Evolutionary conservation across 441 rosid genomes (phyloP), one percentile per base, ranked within the genome.

Genomic region (Hypseocharis bilobata): DNA sequence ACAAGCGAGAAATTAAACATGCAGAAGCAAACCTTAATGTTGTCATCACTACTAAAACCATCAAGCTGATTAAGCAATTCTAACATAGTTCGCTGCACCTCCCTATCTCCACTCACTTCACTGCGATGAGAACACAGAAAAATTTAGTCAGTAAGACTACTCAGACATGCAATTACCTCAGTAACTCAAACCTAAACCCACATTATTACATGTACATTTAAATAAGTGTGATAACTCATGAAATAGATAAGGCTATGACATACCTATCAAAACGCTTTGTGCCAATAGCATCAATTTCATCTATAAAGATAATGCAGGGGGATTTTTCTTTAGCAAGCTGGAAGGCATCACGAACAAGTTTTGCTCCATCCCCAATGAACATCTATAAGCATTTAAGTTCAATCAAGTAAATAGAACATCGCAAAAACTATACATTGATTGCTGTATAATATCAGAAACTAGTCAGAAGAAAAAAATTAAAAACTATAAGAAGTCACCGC

Each of bases 61-160:
- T 92, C 98, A 49, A 92, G 98, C 75, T 92, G 98, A 70, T 92
- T 90, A 62, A 90, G 97, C 72, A 92, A 77, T 74, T 92, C 98
- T 70, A 92, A 79, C 97, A 92, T 92, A 40, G 98, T 92, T 66
- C 97, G 87, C 73, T 90, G 97, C 40, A 92, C 98, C 75, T 90
- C 98, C 80, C 97, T 86, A 70, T 92, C 98, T 80, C 98, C 98
- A 60, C 96, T 92, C 29, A 90, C 96, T 80, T 92, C 98, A 84
- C 98, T 90, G 84, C 74, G 84, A 8, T 58, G 56, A 44, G 66
- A 44, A 22, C n/a, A 72, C 32, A 78, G 19, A 65, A 47, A 13
- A 1, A 13, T 0, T 34, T 6, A 27, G 62, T 38, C 26, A 74
- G 63, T 3, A 28, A 70, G 0, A 28, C n/a, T 8, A 1, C 58